Base-by-base conservation (phyloP, 495 filamentous ascomycete species). In the Penicillium flavigenum region DNA sequence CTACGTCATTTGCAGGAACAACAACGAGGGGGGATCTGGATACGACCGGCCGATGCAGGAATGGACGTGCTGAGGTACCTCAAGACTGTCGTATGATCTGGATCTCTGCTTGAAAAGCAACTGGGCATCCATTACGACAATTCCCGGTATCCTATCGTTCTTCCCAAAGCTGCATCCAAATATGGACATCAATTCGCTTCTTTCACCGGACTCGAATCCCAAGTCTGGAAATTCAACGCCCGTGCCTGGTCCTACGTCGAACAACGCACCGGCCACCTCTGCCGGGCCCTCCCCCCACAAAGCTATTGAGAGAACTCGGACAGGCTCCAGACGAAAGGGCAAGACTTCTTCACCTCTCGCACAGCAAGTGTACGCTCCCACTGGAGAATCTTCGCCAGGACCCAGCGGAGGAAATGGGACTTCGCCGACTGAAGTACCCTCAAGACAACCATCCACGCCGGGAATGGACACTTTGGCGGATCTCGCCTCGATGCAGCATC, bases 141-240 rank as follows among this genome's bases (percentile, higher is more conserved):
- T 38, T 17, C 16, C 36, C 36, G 47, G 27, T 43, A 56, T 54
- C 48, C 39, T 19, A 34, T 51, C 49, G 39, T 32, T 26, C 24
- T 24, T 44, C 43, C 36, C 43, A 54, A 41, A 22, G 42, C 43
- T 34, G n/a, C 39, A 42, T 52, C 24, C 31, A 54, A 75, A 65
- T 48, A 89, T 90, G 87, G 85, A 90, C 64, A 90, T 90, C 77
- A 86, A 79, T 73, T 86, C 83, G 29, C 80, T 90, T 45, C 81
- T 90, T 59, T 88, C 87, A 57, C 84, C 86, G 70, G 84, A 88
- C 53, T 79, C 83, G 52, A 79, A 86, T 63, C 72, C 75, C 22
- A 68, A 77, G 62, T 67, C 65, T 63, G 76, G 76, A 59, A 72
- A 62, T 59, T 75, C 70, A 42, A 70, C 79, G 55, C 69, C 76